These are phyloP conservation scores for Agarophyton chilense DNA, from an alignment of 23 red algal genomes.

Conservation along the genomic window DNA sequence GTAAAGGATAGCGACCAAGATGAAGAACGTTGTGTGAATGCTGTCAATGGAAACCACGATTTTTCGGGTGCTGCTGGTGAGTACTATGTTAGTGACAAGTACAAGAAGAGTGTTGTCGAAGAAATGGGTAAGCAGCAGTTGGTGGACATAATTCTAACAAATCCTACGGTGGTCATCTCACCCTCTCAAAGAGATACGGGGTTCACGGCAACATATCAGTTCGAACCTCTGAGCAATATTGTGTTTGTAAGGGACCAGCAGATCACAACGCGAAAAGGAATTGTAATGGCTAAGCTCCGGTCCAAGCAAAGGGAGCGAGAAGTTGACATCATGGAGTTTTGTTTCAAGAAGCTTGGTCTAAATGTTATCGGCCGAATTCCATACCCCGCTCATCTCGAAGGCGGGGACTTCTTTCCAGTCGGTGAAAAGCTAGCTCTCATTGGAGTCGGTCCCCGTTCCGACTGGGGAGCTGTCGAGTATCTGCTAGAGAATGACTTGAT, in stretches of 20 bases:
- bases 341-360: slow-evolving; percentile 87
- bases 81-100: slow-evolving; percentile 85
- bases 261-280: slow-evolving; percentile 92
- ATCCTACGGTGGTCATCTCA: slow-evolving; percentile 84
- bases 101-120: slow-evolving; percentile 90
- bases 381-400: slow-evolving; percentile 82
- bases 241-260: slow-evolving; percentile 97
- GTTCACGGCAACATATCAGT: slow-evolving; percentile 89
- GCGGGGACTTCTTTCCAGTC: slow-evolving; percentile 96
- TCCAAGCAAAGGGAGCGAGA: slow-evolving; percentile 80
- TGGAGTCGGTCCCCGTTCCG: slow-evolving; percentile 86
- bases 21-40: neutral
- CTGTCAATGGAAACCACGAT: neutral
- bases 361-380: slow-evolving; percentile 88
- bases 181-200: slow-evolving; percentile 88
- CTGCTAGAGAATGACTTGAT: slow-evolving; percentile 93
- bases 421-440: slow-evolving; percentile 90
- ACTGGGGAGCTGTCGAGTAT: slow-evolving; percentile 81
- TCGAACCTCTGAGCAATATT: slow-evolving; percentile 92
- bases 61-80: neutral
- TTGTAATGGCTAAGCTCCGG: slow-evolving; percentile 88
- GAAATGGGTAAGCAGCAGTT: slow-evolving; percentile 89
- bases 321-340: slow-evolving; percentile 99
- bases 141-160: slow-evolving; percentile 95
- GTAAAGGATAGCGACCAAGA: slow-evolving; percentile 10